Conservation (phyloP, 2,329 filamentous ascomycete species). For the Rhinocladiella similis region DNA sequence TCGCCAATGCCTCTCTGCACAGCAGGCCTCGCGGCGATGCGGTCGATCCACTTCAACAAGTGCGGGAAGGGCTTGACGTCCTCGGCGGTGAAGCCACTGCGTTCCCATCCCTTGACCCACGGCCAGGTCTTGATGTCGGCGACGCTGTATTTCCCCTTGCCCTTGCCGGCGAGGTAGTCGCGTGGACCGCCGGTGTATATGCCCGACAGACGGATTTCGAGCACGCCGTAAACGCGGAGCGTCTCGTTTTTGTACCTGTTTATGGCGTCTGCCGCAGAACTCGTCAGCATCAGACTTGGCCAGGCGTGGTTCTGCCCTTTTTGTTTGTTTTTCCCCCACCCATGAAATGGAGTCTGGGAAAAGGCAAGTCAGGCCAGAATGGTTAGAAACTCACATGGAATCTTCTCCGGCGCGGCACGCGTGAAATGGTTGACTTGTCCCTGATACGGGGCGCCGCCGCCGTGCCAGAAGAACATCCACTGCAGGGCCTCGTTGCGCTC, state of each 20-base stretch:
- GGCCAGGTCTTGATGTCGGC: constrained; percentile 56
- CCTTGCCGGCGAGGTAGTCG: constrained; percentile 55
- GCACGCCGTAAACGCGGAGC: constrained; percentile 54
- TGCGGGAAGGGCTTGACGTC: constrained; percentile 54
- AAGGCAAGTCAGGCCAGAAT: no score
- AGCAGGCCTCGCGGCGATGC: constrained; percentile 50
- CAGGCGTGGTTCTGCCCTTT: no score
- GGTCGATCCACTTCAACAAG: constrained; percentile 54
- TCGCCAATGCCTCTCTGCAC: constrained; percentile 49
- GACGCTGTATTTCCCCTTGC: constrained; percentile 56
- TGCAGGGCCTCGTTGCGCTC: constrained; percentile 52
- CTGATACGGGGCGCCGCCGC: constrained; percentile 33
- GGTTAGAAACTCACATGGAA: constrained; percentile 42
- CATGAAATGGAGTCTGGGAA: no score
- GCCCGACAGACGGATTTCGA: constrained; percentile 55
- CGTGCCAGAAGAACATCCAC: constrained; percentile 56
- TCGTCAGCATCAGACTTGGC: no score
- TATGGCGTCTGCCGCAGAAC: constrained; percentile 42
- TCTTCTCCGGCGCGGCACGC: constrained; percentile 47
- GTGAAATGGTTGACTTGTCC: constrained; percentile 49
- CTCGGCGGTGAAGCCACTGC: constrained; percentile 45
- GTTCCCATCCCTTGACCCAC: constrained; percentile 50
- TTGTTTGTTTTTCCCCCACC: no score
- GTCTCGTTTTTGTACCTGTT: constrained; percentile 54
- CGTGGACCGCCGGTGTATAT: constrained; percentile 52